Conservation (phyloP, 208 protist genomes). For the Trypanosoma avium region DNA sequence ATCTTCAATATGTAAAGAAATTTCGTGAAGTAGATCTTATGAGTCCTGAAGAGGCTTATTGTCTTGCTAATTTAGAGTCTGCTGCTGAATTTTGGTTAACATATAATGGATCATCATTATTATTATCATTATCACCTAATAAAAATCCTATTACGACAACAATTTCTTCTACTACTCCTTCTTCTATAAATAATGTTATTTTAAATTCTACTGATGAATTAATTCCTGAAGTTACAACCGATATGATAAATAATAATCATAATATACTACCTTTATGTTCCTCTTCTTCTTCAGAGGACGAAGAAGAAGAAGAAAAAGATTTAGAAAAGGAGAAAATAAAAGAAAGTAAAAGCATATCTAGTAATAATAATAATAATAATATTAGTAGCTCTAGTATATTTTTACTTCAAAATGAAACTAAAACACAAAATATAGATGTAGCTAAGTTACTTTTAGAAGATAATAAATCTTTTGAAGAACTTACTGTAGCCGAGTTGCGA, state of each 20-base stretch:
- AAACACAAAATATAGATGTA: conserved; percentile 9
- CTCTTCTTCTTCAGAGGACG: too few relatives aligned
- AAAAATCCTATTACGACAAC: too few relatives aligned
- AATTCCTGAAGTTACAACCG: too few relatives aligned
- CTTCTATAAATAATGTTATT: too few relatives aligned
- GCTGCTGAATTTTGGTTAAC: conserved; percentile 61
- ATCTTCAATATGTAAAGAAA: conserved; percentile 67
- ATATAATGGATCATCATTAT: conserved; percentile 27
- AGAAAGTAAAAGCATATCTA: too few relatives aligned
- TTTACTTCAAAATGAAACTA: too few relatives aligned
- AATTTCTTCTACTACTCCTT: too few relatives aligned
- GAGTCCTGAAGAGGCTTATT: conserved; percentile 71
- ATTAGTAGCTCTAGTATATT: background rate
- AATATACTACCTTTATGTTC: too few relatives aligned
- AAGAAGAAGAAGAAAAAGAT: background rate
- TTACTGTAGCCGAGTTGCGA: conserved; percentile 58
- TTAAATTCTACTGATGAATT: too few relatives aligned
- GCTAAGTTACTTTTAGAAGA: conserved; percentile 34
- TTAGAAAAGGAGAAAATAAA: background rate
- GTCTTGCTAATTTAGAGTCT: conserved; percentile 64
- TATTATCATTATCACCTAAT: background rate
- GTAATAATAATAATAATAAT: background rate
- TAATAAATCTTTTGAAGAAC: conserved; percentile 57
- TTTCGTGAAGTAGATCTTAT: conserved; percentile 44
- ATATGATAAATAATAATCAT: too few relatives aligned